Base-by-base conservation (phyloP, 371 early-diverging fungal genomes). In the Apophysomyces sp. region DNA sequence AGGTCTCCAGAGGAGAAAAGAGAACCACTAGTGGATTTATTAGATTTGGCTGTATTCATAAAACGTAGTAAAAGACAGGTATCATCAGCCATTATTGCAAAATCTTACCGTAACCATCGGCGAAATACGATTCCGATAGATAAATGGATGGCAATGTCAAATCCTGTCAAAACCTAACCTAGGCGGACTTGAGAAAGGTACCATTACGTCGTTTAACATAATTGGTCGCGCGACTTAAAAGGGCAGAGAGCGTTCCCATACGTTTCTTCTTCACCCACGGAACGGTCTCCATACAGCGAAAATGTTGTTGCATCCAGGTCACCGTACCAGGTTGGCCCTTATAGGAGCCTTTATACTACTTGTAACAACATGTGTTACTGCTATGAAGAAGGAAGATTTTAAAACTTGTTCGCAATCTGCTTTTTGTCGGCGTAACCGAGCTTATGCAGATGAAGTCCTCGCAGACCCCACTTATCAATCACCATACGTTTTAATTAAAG, bases 391-490 rank as follows among this genome's bases (percentile, higher is more conserved):
- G 28, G 92, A 92, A 53, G 94, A 98, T 72, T 98, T 98, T 72
- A 96, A 95, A 72, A 89, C 81, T 0, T 97, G 97, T 72, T 77
- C 86, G 18, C 93, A 97, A 64, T 85, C 89, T 52, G 90, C 89
- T 16, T 98, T 98, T 73, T 97, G 97, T 73, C 73, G 80, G 9
- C 90, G 98, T 41, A 94, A 98, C 76, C 84, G 95, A 11, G 92
- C 89, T 9, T 93, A 87, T 72, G 95, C 94, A 11, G 90, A 93
- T 34, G 69, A 77, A 3, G 83, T 74, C n/a, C 72, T 73, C 15
- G 68, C 64, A 26, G 61, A 68, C 31, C 27, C 61, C 52, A 21
- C 60, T 52, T 62, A 72, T 72, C 18, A 58, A 13, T 89, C 92
- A 0, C 90, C 89, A 7, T 95, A 90, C 71, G 68, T 71, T 31